Base-by-base conservation (phyloP, 2,329 filamentous ascomycete genomes). In the Ascocoryne sarcoides region DNA sequence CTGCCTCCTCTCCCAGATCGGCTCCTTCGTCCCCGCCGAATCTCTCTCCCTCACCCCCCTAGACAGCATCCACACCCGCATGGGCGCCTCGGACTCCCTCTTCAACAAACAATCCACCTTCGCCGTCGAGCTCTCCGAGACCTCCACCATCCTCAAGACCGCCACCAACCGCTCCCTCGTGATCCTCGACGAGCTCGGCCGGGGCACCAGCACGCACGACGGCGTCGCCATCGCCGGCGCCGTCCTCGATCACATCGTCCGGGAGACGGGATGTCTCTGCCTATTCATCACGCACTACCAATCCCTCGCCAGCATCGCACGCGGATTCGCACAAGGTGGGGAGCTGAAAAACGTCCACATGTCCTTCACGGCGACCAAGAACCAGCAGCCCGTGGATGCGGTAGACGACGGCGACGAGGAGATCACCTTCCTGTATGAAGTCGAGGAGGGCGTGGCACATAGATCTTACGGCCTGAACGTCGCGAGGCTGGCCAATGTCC, bases 201-300 rank as follows among this genome's bases (percentile, higher is more conserved):
- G 92, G 40, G 92, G 92, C 37, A 98, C 92, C 0, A 87, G 80
- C 51, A 98, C 92, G 8, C 88, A 96, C 60, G 92, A 98, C 61
- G 92, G 92, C 40, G 88, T 94, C 4, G 92, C 92, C 42, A 96
- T 98, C 54, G 92, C 92, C 1, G 83, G 94, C 54, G 84, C 88
- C 17, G 92, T 98, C 4, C 70, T 98, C 4, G 79, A 90, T 44
- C 81, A 93, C 56, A 76, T 96, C 46, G 82, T 93, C 18, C 71
- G 78, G 17, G 75, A 88, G 12, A 73, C 81, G 1, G 71, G 73
- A 39, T 86, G 86, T 46, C 70, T 95, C 34, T 94, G 87, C 4
- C 70, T 98, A 31, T 98, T 98, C 68, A 95, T 98, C 61, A 98
- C 92, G 3, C 92, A 98, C 65, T 98, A 98, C 62, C 92, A 98